Evolutionary conservation across 805 yeast species (phyloP).

Genomic region (Lachancea thermotolerans): DNA sequence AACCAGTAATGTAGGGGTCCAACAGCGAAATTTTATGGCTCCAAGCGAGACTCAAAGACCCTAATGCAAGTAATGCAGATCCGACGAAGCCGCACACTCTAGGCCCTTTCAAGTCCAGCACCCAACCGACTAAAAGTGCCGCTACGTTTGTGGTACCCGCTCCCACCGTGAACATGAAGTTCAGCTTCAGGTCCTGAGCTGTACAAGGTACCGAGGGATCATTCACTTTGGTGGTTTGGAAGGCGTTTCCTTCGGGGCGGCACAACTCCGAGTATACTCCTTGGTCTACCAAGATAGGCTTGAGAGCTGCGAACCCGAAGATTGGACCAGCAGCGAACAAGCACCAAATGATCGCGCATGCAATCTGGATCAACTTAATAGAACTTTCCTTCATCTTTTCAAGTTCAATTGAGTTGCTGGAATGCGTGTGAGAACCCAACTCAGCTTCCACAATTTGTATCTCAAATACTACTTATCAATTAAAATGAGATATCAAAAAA

Average conservation of each 20-base stretch:
- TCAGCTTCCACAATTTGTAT: background rate
- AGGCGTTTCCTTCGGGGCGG: conserved; percentile 19
- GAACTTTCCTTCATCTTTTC: conserved; percentile 3
- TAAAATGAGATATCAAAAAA: too few relatives aligned
- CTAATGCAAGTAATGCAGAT: conserved; percentile 48
- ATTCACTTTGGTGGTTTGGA: background rate
- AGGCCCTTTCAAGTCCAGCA: conserved; percentile 78
- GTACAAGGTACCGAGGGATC: conserved; percentile 40
- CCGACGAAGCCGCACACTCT: conserved; percentile 73
- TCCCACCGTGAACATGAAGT: conserved; percentile 76
- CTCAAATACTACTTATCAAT: too few relatives aligned
- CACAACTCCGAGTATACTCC: conserved; percentile 70
- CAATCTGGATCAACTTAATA: conserved; percentile 40
- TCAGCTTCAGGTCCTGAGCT: conserved; percentile 77
- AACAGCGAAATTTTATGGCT: conserved; percentile 12
- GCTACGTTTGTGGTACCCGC: conserved; percentile 81
- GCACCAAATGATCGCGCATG: conserved; percentile 82
- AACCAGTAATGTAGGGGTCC: conserved; percentile 73
- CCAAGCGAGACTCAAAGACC: conserved; percentile 41
- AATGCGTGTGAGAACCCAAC: background rate
- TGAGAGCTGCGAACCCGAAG: conserved; percentile 93
- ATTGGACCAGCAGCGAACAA: conserved; percentile 87
- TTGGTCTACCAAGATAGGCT: conserved; percentile 70
- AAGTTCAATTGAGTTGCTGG: background rate
- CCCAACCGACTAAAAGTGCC: conserved; percentile 75